Evolutionary conservation across 345 rosid species (phyloP).

Genomic region (Aquilaria malaccensis): DNA sequence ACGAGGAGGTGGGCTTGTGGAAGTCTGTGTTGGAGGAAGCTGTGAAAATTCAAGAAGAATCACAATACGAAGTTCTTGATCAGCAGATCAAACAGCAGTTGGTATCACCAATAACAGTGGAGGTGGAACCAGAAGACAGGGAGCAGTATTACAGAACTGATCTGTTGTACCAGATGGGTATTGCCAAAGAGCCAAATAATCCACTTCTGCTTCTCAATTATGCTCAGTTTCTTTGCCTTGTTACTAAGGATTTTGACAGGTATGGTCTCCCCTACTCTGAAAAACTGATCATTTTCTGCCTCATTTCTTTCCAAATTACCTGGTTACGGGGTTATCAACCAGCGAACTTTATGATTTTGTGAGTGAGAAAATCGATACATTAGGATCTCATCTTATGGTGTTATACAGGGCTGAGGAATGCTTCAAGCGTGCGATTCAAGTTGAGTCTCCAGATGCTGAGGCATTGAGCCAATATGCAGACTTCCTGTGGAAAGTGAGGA

Average conservation of each 20-base stretch:
- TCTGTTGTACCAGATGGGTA: conserved; percentile 40
- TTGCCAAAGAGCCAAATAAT: conserved; percentile 50
- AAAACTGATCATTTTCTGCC: too few relatives aligned
- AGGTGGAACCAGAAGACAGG: conserved; percentile 39
- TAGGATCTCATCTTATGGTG: neutral
- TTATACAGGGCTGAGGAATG: conserved; percentile 50
- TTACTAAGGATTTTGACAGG: conserved; percentile 51
- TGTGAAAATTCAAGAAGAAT: conserved; percentile 20
- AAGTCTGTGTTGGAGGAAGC: conserved; percentile 41
- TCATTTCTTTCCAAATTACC: too few relatives aligned
- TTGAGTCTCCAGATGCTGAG: conserved; percentile 48
- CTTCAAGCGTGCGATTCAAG: conserved; percentile 46
- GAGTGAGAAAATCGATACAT: neutral
- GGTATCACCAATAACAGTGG: conserved; percentile 24
- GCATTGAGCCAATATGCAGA: conserved; percentile 44
- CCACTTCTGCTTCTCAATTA: conserved; percentile 51
- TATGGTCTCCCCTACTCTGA: conserved; percentile 1
- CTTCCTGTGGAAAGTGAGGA: conserved; percentile 54
- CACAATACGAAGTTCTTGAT: conserved; percentile 15
- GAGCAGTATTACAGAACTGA: conserved; percentile 40
- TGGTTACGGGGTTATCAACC: too few relatives aligned
- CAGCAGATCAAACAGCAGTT: conserved; percentile 22
- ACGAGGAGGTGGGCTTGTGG: conserved; percentile 42
- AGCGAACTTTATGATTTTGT: neutral
- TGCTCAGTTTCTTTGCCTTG: conserved; percentile 56